phyloP scores from a whole-genome alignment of 306 rosid genomes.

The Geum urbanum region DNA sequence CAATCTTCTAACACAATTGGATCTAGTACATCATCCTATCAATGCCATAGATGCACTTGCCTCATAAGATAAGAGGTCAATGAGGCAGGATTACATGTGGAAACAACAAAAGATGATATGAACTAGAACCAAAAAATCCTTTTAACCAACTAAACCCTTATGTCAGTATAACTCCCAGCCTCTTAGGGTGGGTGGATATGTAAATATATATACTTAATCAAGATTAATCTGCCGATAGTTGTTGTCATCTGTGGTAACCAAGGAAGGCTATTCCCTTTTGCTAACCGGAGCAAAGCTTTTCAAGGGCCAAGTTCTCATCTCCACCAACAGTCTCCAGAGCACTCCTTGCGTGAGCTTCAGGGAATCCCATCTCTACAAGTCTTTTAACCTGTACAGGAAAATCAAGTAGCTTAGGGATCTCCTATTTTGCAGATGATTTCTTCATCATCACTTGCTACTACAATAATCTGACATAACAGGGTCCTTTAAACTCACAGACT shows the following conservation, averaged over 20 bases:
- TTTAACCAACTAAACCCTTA: constrained; percentile 9
- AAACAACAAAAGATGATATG: neutral
- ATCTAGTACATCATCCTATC: neutral
- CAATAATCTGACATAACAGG: neutral
- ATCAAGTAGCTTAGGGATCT: constrained; percentile 3
- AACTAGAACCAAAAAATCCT: constrained; percentile 6
- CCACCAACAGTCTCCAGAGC: constrained; percentile 85
- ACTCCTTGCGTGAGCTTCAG: constrained; percentile 77
- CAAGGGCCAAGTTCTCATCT: constrained; percentile 93
- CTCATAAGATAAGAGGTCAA: neutral
- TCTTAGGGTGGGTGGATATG: neutral
- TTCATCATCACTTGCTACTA: neutral
- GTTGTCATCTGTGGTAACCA: neutral
- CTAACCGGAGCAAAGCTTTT: constrained; percentile 66
- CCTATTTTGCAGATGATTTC: neutral
- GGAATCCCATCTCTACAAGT: constrained; percentile 91
- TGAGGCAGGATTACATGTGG: neutral
- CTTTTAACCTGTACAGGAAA: constrained; percentile 63
- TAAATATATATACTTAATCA: constrained; percentile 16
- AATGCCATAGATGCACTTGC: neutral
- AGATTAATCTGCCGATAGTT: constrained; percentile 17
- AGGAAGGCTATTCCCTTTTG: constrained; percentile 45
- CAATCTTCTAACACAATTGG: neutral
- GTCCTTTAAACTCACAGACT: neutral
- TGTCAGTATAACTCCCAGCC: constrained; percentile 25